Conservation (phyloP, 2,329 filamentous ascomycete species). For the Beauveria rudraprayagi region DNA sequence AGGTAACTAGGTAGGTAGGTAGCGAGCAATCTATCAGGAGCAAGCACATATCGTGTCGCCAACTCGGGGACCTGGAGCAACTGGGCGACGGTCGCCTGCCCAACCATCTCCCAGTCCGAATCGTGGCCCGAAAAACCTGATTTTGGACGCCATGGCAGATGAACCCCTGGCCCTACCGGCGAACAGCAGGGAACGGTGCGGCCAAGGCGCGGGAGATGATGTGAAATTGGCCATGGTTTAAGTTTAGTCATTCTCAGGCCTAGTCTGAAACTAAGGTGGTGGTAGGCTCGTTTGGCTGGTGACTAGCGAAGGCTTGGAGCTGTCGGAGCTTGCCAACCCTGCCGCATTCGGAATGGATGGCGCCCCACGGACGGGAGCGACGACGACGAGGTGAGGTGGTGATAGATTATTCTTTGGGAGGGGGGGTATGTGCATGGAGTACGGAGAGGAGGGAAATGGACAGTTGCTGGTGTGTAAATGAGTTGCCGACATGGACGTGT, state of each 20-base stretch:
- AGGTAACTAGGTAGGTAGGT: too few species aligned
- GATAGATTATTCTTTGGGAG: background rate
- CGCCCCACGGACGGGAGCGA: background rate
- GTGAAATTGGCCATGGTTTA: conserved; percentile 9
- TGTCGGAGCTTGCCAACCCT: background rate
- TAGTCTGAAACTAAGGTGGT: conserved; percentile 11
- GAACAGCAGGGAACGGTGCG: background rate
- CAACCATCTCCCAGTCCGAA: background rate
- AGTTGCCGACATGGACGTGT: background rate
- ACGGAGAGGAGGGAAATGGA: background rate
- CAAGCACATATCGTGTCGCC: background rate
- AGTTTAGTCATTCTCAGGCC: conserved; percentile 12
- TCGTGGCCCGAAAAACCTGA: background rate
- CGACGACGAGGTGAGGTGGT: background rate
- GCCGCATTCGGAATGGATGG: conserved; percentile 16
- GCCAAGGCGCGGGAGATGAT: conserved; percentile 9
- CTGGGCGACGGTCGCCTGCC: conserved; percentile 1
- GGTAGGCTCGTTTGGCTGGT: too few species aligned
- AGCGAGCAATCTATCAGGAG: background rate
- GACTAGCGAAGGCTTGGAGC: conserved; percentile 8
- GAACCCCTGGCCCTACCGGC: background rate
- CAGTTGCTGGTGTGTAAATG: background rate
- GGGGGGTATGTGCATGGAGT: background rate
- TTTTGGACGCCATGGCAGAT: conserved; percentile 2
- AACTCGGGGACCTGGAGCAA: background rate